Evolutionary conservation across 805 yeast species (phyloP), one percentile per base, ranked within the genome.

Genomic region (Brettanomyces naardenensis): DNA sequence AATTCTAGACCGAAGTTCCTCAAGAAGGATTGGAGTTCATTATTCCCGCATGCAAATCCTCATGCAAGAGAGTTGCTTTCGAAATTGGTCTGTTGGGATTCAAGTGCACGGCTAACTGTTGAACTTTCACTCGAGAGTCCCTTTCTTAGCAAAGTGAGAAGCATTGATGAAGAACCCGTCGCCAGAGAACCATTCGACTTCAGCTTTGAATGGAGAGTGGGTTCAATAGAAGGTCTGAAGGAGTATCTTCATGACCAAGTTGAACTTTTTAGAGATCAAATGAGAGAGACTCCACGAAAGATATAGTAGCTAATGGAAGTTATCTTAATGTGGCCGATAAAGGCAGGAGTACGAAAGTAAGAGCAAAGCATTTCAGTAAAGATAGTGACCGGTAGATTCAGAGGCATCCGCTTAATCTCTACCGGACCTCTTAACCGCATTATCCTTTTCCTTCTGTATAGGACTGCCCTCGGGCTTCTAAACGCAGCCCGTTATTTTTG

Each of bases 21-120:
- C 25, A 58, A 64, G 31, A 52, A 60, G 27, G 54, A 57, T 1
- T 82, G 89, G 86, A 41, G 48, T 2, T 54, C 58, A 1, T 47
- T 82, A 2, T 82, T 75, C 48, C 89, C 94, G 2, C 75, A 66
- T 53, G 86, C 88, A 1, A 65, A 72, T 9, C 44, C 38, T 1
- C 55, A 54, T 1, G 82, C 83, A 2, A 59, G 65, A 7, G 68
- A 74, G 31, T 60, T 89, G 35, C 51, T 88, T 22, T 66, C 65
- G 2, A 55, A 52, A 9, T 59, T 88, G 32, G 48, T 89, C 10
- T 64, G 69, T 36, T 89, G 95, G 88, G 80, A 75, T 40, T 70
- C 80, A 0, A 58, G 53, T 2, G 47, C 54, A 17, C 65, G 97
- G 37, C 62, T 65, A 19, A 66, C 66, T 0, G 83, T 82, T 1